These are phyloP conservation scores for Scenedesmus sp. DNA, from an alignment of 163 green algal species.

Conservation along the genomic window DNA sequence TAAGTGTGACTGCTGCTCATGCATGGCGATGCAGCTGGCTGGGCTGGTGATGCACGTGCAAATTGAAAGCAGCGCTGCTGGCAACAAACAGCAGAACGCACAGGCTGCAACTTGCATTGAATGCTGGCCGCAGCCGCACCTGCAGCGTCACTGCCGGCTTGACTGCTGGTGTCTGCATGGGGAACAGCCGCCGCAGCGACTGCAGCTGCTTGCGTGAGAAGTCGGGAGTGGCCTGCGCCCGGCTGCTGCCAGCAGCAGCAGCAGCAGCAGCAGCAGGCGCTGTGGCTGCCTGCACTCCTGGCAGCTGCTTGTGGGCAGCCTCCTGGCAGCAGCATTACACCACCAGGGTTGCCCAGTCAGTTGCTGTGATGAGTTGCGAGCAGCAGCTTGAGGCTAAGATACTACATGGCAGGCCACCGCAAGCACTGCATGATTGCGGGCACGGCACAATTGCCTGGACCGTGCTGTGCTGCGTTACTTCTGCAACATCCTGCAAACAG, in stretches of 20 bases:
- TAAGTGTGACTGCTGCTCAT: too few species aligned
- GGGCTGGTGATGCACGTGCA: neutral
- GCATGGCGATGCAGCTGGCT: too few species aligned
- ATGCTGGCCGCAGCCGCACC: neutral
- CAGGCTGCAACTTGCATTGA: neutral
- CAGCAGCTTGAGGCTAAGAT: too few species aligned
- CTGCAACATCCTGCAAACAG: too few species aligned
- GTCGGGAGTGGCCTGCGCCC: neutral
- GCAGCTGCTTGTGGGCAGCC: neutral
- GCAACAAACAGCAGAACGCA: neutral
- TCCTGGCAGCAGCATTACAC: neutral
- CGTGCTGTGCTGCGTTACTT: too few species aligned
- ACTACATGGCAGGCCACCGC: neutral
- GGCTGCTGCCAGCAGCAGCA: neutral
- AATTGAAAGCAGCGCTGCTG: neutral
- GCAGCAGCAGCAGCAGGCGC: neutral
- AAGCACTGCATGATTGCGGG: neutral
- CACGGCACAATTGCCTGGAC: too few species aligned
- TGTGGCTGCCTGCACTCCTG: too few species aligned
- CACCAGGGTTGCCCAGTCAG: too few species aligned
- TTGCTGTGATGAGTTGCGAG: neutral
- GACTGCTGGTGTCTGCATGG: constrained; percentile 12
- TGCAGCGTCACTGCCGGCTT: constrained; percentile 29
- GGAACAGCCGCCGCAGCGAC: constrained; percentile 29
- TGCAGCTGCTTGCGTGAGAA: constrained; percentile 25